Percentiles rank a stretch among this genome's conserved stretches.
Conservation (phyloP, 2,329 filamentous ascomycete genomes). For the Penicillium sp. region DNA sequence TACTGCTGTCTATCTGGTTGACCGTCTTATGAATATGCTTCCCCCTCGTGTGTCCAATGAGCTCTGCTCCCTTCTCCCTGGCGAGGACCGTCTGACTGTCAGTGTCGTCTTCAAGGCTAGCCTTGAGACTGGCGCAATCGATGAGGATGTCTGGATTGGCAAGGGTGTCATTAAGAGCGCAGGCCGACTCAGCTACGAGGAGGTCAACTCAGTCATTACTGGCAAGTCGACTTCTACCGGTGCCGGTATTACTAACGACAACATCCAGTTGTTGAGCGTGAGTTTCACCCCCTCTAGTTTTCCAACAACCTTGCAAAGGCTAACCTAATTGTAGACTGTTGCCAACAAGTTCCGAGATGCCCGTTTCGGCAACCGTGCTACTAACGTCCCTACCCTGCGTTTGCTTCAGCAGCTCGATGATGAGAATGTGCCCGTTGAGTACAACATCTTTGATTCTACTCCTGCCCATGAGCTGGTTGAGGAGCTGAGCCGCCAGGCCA, state of each 20-base stretch:
- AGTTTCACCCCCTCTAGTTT: slow-evolving; percentile 30
- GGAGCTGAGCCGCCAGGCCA: slow-evolving; percentile 91
- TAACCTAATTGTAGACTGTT: slow-evolving; percentile 55
- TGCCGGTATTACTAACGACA: slow-evolving; percentile 65
- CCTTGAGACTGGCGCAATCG: slow-evolving; percentile 73
- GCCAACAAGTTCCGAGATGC: slow-evolving; percentile 87
- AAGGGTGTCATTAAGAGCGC: slow-evolving; percentile 90
- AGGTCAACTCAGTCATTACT: slow-evolving; percentile 78
- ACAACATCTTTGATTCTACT: slow-evolving; percentile 92
- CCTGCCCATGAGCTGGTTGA: slow-evolving; percentile 89
- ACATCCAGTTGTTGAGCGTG: slow-evolving; percentile 76
- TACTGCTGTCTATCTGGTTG: slow-evolving; percentile 91
- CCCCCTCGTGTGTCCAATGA: slow-evolving; percentile 82
- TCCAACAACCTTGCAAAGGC: background rate
- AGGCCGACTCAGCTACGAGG: slow-evolving; percentile 77
- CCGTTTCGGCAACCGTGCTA: slow-evolving; percentile 75
- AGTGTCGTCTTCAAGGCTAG: slow-evolving; percentile 93
- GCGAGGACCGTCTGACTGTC: slow-evolving; percentile 85
- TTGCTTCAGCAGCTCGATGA: slow-evolving; percentile 93
- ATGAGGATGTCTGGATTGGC: slow-evolving; percentile 90
- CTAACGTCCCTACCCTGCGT: slow-evolving; percentile 79
- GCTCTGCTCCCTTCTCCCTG: slow-evolving; percentile 80
- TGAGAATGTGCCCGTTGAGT: slow-evolving; percentile 94
- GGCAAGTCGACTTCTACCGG: slow-evolving; percentile 63
- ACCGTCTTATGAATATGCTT: slow-evolving; percentile 82